Conservation (phyloP, 805 yeast genomes). For the Ogataea populi-albae region DNA sequence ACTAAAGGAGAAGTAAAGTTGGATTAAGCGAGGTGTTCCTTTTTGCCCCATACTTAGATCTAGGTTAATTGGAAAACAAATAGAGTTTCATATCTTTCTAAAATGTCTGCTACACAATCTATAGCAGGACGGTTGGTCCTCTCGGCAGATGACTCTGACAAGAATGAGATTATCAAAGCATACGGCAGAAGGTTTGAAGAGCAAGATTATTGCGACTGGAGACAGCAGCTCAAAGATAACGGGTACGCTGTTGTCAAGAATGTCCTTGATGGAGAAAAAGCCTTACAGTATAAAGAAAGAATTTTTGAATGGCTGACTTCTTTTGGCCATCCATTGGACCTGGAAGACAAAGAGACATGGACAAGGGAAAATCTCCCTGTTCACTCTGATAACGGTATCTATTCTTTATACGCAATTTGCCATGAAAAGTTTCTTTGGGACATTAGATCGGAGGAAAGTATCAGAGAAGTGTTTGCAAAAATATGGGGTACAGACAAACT, state of each 20-base stretch:
- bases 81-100: no score
- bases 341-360: constrained; percentile 30
- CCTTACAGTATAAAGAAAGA: constrained; percentile 22
- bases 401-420: constrained; percentile 20
- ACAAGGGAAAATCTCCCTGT: constrained; percentile 29
- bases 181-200: neutral
- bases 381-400: constrained; percentile 16
- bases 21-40: no score
- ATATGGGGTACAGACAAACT: constrained; percentile 35
- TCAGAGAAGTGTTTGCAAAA: constrained; percentile 26
- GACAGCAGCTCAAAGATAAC: constrained; percentile 28
- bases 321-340: constrained; percentile 23
- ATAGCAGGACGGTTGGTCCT: no score
- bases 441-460: constrained; percentile 29
- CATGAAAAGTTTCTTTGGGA: constrained; percentile 37
- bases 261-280: constrained; percentile 26
- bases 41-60: no score
- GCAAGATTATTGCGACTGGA: constrained; percentile 20
- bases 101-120: no score
- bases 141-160: constrained; percentile 1
- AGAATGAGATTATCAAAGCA: neutral
- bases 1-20: no score
- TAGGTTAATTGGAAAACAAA: no score
- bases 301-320: constrained; percentile 25
- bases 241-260: constrained; percentile 34